Base-by-base conservation (phyloP, 805 yeast species). In the Yamadazyma laniorum region DNA sequence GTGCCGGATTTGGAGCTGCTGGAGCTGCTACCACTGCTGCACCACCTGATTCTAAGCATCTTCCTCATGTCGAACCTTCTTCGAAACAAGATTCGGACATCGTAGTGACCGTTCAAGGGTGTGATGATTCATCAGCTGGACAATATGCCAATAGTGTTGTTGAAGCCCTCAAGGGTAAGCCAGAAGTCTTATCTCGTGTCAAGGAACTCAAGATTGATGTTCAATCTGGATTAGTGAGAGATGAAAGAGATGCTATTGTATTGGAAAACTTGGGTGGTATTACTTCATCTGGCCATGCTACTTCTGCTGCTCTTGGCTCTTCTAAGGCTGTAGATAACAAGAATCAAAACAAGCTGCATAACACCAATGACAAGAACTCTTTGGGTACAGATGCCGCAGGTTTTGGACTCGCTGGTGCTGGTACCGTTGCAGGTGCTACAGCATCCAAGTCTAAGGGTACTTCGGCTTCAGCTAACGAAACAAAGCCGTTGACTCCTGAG, bases 91-190 rank as follows among this genome's bases (percentile, higher is more conserved):
- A 70, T 19, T 45, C 70, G 18, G 56, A 53, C 31, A 53, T 60
- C 13, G 49, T 54, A 28, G 67, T 63, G 4, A 55, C 59, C 8
- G 67, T 64, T 15, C 52, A 51, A 38, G 66, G 65, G 14, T 52
- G 50, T 21, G 56, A 54, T 40, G 48, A 51, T 18, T 39, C 39
- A 4, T 48, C 53, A 14, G 67, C 70, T 2, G 51, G 55, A 11
- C 18, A 27, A 7, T 45, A 61, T 37, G 68, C 69, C 22, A 39
- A 47, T 18, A 44, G 43, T 18, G 62, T 63, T 3, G 61, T 61
- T 7, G 40, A 44, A 19, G 50, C 63, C 29, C 45, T 51, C 18
- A 50, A 53, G 33, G 45, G 48, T 12, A 47, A 51, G 14, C 56
- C 59, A 8, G 55, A 51, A 22, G 35, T 53, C 2, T 42, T 59